Base-by-base conservation (phyloP, 257 asterid genomes). In the Scutellaria galericulata region DNA sequence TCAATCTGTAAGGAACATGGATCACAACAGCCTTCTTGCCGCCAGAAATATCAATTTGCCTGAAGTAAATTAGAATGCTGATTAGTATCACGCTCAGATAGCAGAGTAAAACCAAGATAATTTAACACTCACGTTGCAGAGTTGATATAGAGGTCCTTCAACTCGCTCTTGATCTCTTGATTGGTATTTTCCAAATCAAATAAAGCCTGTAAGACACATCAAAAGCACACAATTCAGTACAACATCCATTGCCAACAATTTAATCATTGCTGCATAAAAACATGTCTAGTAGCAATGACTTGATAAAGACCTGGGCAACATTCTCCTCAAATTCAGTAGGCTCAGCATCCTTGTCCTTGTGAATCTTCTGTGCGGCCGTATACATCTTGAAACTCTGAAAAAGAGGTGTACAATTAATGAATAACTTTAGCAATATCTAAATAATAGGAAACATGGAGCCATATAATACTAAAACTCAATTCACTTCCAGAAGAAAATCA, bases 1-100 rank as follows among this genome's bases (percentile, higher is more conserved):
- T 74, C 86, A 92, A 47, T 56, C 98, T 83, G 63, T 84, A 92
- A 8, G 98, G 97, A 22, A 88, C 98, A 37, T 90, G 96, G 75
- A 92, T 87, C 62, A 92, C 97, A 70, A 88, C 97, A 64, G 98
- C 96, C 70, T 92, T 92, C 88, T 87, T 84, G 79, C 77, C 85
- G 56, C 91, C 96, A 53, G 95, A 72, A 9, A 90, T 86, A 80
- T 90, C 97, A 77, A 92, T 46, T 82, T 88, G 97, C 52, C 97
- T 92, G 85, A 74, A 76, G 7, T 7, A 55, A 40, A 73, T 47
- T 12, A 22, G 65, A 2, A n/a, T 7, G 52, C 7, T 24, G 1
- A 52, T 82, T 47, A 76, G 7, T 3, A 52, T 48, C 66, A 54
- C 27, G 10, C 58, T 20, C 41, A 42, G 6, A 50, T 2, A 68